Percentiles rank a stretch among this genome's conserved stretches.
phyloP scores from a whole-genome alignment of 2,329 filamentous ascomycete genomes.

The Colletotrichum chrysophilum region DNA sequence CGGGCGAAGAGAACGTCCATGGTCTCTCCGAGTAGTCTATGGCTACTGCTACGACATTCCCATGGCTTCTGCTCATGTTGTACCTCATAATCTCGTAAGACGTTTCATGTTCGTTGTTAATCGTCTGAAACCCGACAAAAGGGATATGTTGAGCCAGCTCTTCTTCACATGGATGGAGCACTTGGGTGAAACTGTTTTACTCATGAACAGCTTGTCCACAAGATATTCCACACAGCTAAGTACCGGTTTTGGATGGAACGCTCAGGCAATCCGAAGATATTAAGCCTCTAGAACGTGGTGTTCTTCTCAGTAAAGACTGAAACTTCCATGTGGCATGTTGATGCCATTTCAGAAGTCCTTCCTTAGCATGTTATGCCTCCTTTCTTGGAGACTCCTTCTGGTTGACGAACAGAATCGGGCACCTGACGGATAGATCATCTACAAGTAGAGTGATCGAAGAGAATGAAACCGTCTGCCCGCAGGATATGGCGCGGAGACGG shows the following conservation, averaged over 20 bases:
- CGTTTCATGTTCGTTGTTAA: neutral
- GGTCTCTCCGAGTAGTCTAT: neutral
- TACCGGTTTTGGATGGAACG: neutral
- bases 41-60: neutral
- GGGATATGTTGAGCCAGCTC: neutral
- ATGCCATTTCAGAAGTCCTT: neutral
- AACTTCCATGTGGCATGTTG: neutral
- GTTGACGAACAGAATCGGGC: neutral
- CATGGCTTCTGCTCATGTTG: too few relatives aligned
- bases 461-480: neutral
- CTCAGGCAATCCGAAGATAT: neutral
- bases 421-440: neutral
- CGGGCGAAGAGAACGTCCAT: neutral
- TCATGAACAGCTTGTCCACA: neutral
- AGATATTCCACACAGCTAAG: neutral
- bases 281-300: neutral
- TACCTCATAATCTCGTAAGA: neutral
- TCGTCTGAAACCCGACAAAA: neutral
- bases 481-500: neutral
- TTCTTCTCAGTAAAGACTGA: neutral
- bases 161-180: neutral
- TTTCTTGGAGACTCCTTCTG: neutral
- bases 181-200: neutral
- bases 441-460: neutral
- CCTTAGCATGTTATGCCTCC: neutral